Conservation (phyloP, 495 filamentous ascomycete species). For the Lepidopterella palustris region DNA sequence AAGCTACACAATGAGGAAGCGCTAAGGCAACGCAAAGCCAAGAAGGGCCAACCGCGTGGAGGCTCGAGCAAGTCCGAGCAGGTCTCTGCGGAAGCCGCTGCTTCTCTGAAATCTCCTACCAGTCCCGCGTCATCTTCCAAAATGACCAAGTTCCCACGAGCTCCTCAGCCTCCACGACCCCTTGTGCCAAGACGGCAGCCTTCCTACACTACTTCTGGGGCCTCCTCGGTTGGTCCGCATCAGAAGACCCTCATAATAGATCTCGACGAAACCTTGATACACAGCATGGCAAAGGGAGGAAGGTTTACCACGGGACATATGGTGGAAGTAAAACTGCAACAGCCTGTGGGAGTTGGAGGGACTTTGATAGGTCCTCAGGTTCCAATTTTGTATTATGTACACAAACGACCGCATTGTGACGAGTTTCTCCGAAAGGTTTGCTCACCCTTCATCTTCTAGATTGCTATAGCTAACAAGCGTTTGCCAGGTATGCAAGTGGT, state of each 20-base stretch:
- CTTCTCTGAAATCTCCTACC: slow-evolving; percentile 78
- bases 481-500: slow-evolving; percentile 80
- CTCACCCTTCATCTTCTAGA: background rate
- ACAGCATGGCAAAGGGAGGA: slow-evolving; percentile 93
- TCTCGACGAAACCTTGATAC: slow-evolving; percentile 93
- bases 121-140: slow-evolving; percentile 56
- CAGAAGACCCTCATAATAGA: slow-evolving; percentile 94
- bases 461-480: slow-evolving; percentile 9
- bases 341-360: slow-evolving; percentile 54
- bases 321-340: slow-evolving; percentile 90
- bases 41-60: slow-evolving; percentile 34
- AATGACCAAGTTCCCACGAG: slow-evolving; percentile 82
- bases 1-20: slow-evolving; percentile 82
- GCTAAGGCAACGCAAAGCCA: slow-evolving; percentile 48
- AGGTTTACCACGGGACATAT: slow-evolving; percentile 96
- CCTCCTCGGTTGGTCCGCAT: slow-evolving; percentile 41
- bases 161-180: slow-evolving; percentile 79
- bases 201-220: slow-evolving; percentile 59
- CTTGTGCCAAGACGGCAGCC: slow-evolving; percentile 79
- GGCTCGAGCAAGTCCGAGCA: slow-evolving; percentile 24
- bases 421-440: slow-evolving; percentile 85
- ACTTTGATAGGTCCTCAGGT: slow-evolving; percentile 74
- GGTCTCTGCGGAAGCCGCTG: slow-evolving; percentile 40
- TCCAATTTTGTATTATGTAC: slow-evolving; percentile 96
- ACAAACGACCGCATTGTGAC: slow-evolving; percentile 94